Conservation (phyloP, 805 yeast genomes). For the Schizosaccharomyces cryophilus region DNA sequence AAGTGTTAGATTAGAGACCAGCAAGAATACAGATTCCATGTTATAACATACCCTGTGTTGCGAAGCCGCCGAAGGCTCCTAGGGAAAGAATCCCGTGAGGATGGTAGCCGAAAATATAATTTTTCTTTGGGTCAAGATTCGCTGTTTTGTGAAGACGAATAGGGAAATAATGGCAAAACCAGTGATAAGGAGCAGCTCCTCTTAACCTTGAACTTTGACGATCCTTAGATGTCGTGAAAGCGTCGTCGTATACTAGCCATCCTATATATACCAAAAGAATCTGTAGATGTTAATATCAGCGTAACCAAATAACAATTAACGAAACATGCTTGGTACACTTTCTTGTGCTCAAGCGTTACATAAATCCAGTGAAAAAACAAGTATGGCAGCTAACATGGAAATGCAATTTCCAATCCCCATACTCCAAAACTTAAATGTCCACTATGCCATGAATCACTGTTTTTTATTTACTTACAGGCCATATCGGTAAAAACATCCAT, state of each 20-base stretch:
- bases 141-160: slow-evolving; percentile 40
- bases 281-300: neutral
- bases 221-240: neutral
- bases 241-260: neutral
- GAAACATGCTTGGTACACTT: no score
- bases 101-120: slow-evolving; percentile 31
- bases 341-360: no score
- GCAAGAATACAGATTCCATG: neutral
- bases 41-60: slow-evolving; percentile 35
- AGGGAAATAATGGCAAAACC: slow-evolving; percentile 63
- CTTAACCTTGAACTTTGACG: slow-evolving; percentile 18
- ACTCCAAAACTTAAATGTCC: no score
- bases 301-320: no score
- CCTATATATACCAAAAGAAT: neutral
- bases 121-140: slow-evolving; percentile 36
- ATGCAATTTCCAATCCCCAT: no score
- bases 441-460: no score
- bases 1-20: neutral
- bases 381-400: no score
- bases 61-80: slow-evolving; percentile 69
- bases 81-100: slow-evolving; percentile 91
- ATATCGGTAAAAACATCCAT: neutral
- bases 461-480: neutral
- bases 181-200: slow-evolving; percentile 34
- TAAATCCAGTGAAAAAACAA: no score